Base-by-base conservation (phyloP, 257 asterid species). In the Capsicum pubescens region DNA sequence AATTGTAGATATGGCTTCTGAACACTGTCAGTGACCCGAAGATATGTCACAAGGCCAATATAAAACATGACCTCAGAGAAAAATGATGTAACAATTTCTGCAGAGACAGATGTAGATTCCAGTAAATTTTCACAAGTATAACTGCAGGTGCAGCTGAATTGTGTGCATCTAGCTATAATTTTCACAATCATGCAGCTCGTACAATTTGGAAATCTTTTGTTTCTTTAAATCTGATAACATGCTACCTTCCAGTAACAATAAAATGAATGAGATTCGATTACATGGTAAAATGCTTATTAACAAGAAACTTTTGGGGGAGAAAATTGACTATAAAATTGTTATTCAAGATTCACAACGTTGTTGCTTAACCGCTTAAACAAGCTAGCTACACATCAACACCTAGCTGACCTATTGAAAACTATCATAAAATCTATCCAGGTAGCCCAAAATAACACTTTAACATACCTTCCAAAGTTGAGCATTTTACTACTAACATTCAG, bases 1-100 rank as follows among this genome's bases (percentile, higher is more conserved):
- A 92, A 93, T 85, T 93, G 89, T 86, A 93, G 95, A 88, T 95
- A 97, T 77, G 99, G 99, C 92, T 90, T 97, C 68, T 95, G 99
- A 32, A 93, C 89, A 0, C 77, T 90, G 26, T 92, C 91, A 1
- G 98, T 91, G 35, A 97, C 85, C 35, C 82, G 59, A 12, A 97
- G 89, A 89, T 91, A 97, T 83, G 88, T 54, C 14, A 93, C 95
- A 50, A 97, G 91, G 83, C 98, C 99, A 58, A 90, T 89, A 64
- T 93, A 97, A 82, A 97, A 93, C 81, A 90, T 85, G 69, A 89
- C 74, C 88, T 97, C 98, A 2, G 92, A 87, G 60, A 91, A 74
- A 50, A 90, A 71, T 85, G 95, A 90, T 52, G 90, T 84, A 36
- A 95, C 70, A 26, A 91, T 84, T 88, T 93, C 98, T 97, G 98